Conservation (phyloP, 1,139 yeast species). For the Sugiyamaella pinicola region DNA sequence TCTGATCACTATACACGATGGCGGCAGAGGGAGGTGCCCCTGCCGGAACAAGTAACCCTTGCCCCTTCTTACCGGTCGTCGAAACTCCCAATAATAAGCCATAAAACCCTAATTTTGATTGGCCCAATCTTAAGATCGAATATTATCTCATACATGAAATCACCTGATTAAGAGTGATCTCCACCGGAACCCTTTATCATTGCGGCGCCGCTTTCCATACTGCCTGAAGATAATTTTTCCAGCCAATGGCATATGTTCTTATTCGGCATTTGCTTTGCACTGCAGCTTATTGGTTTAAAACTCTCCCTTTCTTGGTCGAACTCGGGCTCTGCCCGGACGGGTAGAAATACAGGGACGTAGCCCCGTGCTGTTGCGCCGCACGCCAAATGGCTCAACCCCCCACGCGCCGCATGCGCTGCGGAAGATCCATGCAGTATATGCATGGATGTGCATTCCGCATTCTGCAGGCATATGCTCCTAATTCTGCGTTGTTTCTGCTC, state of each 20-base stretch:
- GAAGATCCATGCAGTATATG: no score
- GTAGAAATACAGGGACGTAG: no score
- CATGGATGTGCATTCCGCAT: no score
- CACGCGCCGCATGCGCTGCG: no score
- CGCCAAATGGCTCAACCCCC: no score
- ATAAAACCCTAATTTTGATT: constrained; percentile 7
- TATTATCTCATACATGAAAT: no score
- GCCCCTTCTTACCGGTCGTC: background rate
- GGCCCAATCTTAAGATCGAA: constrained; percentile 7
- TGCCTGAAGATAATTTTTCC: background rate
- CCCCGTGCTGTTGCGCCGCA: no score
- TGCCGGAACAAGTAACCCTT: background rate
- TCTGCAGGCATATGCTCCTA: no score
- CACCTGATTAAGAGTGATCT: background rate
- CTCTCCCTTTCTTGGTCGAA: background rate
- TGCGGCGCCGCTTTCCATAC: background rate
- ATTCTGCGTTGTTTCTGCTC: no score
- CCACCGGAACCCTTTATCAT: background rate
- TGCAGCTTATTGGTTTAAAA: background rate
- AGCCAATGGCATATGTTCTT: no score
- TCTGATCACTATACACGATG: background rate
- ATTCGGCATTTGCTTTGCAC: background rate
- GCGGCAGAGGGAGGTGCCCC: background rate
- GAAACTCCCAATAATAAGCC: constrained; percentile 12
- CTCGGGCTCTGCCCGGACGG: no score